Percentiles rank a stretch among this genome's conserved stretches.
Conservation (phyloP, 78 protist species). For the Speleostelium caveatum region DNA sequence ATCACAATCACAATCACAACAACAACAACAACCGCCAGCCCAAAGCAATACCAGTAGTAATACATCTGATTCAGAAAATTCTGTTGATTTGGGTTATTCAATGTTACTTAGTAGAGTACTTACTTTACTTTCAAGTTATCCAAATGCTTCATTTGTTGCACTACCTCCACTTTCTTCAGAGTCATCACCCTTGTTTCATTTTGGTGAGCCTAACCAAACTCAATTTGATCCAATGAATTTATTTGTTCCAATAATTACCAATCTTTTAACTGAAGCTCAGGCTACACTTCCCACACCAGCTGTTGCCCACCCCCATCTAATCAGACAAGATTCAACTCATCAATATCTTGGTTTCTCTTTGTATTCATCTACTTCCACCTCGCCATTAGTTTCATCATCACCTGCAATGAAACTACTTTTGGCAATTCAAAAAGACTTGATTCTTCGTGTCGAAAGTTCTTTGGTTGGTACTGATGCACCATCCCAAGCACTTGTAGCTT, state of each 20-base stretch:
- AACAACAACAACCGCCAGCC: background rate
- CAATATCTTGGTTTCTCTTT: conserved; percentile 57
- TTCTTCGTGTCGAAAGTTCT: conserved; percentile 42
- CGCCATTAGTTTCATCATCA: conserved; percentile 39
- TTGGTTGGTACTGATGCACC: conserved; percentile 57
- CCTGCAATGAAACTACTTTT: conserved; percentile 70
- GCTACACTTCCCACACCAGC: conserved; percentile 60
- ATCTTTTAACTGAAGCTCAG: conserved; percentile 55
- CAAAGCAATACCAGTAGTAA: background rate
- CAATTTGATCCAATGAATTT: conserved; percentile 67
- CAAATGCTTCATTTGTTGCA: conserved; percentile 78
- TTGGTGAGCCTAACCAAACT: background rate
- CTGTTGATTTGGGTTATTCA: conserved; percentile 48
- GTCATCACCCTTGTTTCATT: conserved; percentile 13
- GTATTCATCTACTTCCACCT: conserved; percentile 40
- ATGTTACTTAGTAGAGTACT: conserved; percentile 57
- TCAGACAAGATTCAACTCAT: conserved; percentile 55
- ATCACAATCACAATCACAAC: no score
- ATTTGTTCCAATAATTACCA: conserved; percentile 72
- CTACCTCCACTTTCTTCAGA: conserved; percentile 61
- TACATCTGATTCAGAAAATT: background rate
- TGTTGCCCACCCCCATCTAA: conserved; percentile 23
- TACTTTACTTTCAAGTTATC: conserved; percentile 46
- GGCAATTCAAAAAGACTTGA: conserved; percentile 63
- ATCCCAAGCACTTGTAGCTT: conserved; percentile 62